Evolutionary conservation across 371 early-diverging fungal species (phyloP).

Genomic region (Mortierella sp.): DNA sequence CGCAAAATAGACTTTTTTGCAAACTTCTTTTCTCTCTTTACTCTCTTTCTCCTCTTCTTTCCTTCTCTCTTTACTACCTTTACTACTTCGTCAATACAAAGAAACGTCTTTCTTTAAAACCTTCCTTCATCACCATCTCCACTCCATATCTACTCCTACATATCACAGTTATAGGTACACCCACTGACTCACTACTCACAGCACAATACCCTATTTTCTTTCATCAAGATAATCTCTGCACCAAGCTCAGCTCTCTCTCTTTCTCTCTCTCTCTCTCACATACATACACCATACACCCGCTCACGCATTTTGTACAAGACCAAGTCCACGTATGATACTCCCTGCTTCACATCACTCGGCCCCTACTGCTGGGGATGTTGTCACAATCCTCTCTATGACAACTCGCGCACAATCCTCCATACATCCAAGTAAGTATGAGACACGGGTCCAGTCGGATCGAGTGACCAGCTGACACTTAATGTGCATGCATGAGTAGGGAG

Average conservation of each 20-base stretch:
- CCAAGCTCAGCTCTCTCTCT: too few relatives aligned
- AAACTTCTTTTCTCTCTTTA: not conserved
- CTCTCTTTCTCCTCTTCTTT: not conserved
- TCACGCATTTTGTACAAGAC: too few relatives aligned
- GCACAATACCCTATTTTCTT: too few relatives aligned
- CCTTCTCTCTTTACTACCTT: not conserved
- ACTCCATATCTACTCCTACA: too few relatives aligned
- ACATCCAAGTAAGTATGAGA: conserved; percentile 15
- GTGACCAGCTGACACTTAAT: conserved; percentile 3
- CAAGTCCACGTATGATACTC: conserved; percentile 2
- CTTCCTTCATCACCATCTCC: not conserved
- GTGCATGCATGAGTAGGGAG: not conserved
- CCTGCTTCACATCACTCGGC: not conserved
- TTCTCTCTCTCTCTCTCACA: not conserved
- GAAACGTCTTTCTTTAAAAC: not conserved
- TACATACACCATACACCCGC: not conserved
- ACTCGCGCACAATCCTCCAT: not conserved
- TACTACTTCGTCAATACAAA: not conserved
- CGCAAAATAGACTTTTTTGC: not conserved
- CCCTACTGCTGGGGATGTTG: not conserved
- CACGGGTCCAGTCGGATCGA: not conserved
- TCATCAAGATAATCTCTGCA: too few relatives aligned
- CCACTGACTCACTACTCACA: too few relatives aligned
- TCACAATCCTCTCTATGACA: not conserved
- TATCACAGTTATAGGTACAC: too few relatives aligned